Conservation (phyloP, 352 stramenopile species). For the Globisporangium perplexum region DNA sequence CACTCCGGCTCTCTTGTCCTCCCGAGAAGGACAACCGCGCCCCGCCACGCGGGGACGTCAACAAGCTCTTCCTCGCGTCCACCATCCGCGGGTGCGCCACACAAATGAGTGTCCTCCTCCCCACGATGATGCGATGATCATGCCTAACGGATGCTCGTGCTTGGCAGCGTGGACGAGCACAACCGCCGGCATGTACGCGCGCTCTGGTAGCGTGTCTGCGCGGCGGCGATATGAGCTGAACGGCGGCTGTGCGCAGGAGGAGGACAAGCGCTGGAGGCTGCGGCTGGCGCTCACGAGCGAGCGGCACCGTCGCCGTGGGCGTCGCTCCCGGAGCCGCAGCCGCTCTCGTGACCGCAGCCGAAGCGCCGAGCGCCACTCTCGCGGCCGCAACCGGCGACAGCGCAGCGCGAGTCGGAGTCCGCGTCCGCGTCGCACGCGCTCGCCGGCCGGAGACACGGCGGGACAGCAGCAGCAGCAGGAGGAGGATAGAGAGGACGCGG, state of each 20-base stretch:
- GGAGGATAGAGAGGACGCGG: slow-evolving; percentile 4
- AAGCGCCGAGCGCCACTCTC: not conserved
- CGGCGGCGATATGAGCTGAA: not conserved
- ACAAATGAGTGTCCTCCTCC: not conserved
- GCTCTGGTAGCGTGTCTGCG: not conserved
- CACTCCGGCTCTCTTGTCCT: not conserved
- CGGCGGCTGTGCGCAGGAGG: slow-evolving; percentile 17
- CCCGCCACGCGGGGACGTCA: slow-evolving; percentile 45
- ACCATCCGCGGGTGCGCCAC: slow-evolving; percentile 52
- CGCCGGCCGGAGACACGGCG: not conserved
- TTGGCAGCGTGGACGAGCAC: slow-evolving; percentile 43
- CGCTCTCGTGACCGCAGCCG: not conserved
- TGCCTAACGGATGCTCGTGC: not conserved
- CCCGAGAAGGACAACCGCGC: slow-evolving; percentile 20
- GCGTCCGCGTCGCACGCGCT: not conserved
- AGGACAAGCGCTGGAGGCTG: slow-evolving; percentile 58
- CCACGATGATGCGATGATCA: not conserved
- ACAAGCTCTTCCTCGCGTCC: slow-evolving; percentile 58
- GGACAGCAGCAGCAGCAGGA: too few relatives aligned
- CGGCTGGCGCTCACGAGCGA: slow-evolving; percentile 28
- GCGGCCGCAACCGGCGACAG: not conserved
- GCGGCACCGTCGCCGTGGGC: slow-evolving; percentile 9
- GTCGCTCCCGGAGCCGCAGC: slow-evolving; percentile 14
- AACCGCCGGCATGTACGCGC: slow-evolving; percentile 45
- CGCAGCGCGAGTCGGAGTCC: not conserved